Evolutionary conservation across 306 rosid species (phyloP).

Genomic region (Pyrus pyrifolia): DNA sequence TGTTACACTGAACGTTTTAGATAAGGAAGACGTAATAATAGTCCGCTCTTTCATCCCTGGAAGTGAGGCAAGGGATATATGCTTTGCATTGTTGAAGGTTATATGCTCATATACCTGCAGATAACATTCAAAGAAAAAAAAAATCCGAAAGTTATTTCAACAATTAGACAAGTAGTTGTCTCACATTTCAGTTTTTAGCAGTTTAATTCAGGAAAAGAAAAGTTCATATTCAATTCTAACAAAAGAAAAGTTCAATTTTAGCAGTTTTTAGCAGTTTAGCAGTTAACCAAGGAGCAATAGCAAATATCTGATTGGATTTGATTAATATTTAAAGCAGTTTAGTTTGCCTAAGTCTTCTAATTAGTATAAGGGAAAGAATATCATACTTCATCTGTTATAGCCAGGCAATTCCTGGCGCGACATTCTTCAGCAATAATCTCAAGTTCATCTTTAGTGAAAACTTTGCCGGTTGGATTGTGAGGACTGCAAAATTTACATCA

Average conservation of each 20-base stretch:
- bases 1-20: conserved; percentile 76
- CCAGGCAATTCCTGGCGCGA: conserved; percentile 44
- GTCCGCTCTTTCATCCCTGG: conserved; percentile 81
- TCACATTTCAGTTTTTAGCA: neutral
- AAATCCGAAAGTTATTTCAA: too few species aligned
- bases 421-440: conserved; percentile 70
- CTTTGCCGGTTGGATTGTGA: conserved; percentile 94
- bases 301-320: neutral
- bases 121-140: neutral
- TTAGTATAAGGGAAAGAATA: neutral
- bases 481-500: conserved; percentile 51
- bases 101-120: conserved; percentile 70
- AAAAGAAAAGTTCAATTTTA: too few species aligned
- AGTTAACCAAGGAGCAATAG: too few species aligned
- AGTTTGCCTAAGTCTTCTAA: neutral
- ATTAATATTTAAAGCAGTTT: neutral
- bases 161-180: too few species aligned
- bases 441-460: conserved; percentile 72
- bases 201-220: neutral
- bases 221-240: too few species aligned
- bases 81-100: conserved; percentile 50
- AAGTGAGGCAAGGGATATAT: conserved; percentile 67
- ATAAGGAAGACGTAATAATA: conserved; percentile 72
- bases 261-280: too few species aligned
- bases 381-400: conserved; percentile 83